Evolutionary conservation across 2,329 filamentous ascomycete species (phyloP).

Genomic region (Ophiostoma triangulosporum): DNA sequence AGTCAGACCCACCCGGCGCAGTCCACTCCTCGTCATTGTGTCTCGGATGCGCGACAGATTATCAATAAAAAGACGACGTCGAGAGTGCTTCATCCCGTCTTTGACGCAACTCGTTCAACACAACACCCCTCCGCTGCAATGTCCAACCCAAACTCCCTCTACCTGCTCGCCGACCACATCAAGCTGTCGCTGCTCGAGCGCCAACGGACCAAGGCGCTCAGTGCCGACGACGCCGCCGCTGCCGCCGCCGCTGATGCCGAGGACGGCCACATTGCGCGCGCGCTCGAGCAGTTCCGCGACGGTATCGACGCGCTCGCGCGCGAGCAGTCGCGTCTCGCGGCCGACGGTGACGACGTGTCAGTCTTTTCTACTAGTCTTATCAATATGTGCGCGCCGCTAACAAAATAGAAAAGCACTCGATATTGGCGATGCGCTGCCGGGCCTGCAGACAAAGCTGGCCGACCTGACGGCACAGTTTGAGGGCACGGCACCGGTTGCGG

Average conservation of each 20-base stretch:
- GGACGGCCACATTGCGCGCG: conserved; percentile 79
- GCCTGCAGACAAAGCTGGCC: conserved; percentile 59
- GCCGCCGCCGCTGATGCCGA: conserved; percentile 45
- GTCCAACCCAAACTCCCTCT: conserved; percentile 61
- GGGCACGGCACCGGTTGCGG: conserved; percentile 33
- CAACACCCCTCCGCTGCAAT: conserved; percentile 22
- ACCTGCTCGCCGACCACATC: conserved; percentile 89
- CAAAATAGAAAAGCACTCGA: conserved; percentile 28
- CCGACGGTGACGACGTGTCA: conserved; percentile 50
- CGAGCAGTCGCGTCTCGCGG: conserved; percentile 49
- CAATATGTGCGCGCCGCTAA: not conserved
- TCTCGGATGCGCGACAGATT: too few species aligned
- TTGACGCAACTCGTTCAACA: too few species aligned
- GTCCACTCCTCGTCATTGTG: too few species aligned
- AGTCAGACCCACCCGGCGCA: too few species aligned
- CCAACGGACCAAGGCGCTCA: conserved; percentile 68
- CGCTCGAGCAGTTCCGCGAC: conserved; percentile 71
- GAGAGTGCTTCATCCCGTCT: too few species aligned
- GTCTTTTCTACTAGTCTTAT: conserved; percentile 2
- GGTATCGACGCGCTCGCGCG: conserved; percentile 58
- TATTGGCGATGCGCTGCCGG: conserved; percentile 50
- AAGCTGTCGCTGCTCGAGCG: conserved; percentile 90
- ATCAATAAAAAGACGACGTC: too few species aligned
- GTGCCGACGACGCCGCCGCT: too few species aligned
- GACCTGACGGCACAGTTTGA: conserved; percentile 73